These are phyloP conservation scores for Prunus dulcis DNA, from an alignment of 306 rosid species.

Conservation along the genomic window DNA sequence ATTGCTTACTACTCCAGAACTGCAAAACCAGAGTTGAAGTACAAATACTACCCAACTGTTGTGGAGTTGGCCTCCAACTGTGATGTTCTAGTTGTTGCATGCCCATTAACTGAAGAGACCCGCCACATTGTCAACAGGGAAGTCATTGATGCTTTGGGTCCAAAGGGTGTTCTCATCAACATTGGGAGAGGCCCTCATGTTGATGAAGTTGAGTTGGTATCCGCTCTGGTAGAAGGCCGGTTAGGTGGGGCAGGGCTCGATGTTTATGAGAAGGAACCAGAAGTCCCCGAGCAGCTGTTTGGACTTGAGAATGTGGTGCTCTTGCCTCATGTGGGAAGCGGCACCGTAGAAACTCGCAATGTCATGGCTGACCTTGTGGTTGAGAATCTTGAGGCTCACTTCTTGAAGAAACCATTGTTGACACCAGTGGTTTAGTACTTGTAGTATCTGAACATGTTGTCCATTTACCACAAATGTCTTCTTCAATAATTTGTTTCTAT, in stretches of 20 bases:
- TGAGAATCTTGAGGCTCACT: slow-evolving; percentile 75
- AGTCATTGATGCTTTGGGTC: slow-evolving; percentile 74
- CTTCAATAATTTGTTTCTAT: not conserved
- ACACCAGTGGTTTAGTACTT: slow-evolving; percentile 53
- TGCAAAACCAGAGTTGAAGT: slow-evolving; percentile 46
- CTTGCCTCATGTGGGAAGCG: slow-evolving; percentile 75
- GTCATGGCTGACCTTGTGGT: slow-evolving; percentile 77
- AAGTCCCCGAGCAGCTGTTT: slow-evolving; percentile 66
- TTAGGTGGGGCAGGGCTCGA: slow-evolving; percentile 86
- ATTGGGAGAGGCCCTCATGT: slow-evolving; percentile 88
- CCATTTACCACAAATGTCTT: not conserved
- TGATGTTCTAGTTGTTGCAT: slow-evolving; percentile 73
- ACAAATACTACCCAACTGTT: slow-evolving; percentile 69
- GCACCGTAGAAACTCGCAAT: slow-evolving; percentile 59
- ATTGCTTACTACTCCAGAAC: slow-evolving; percentile 63
- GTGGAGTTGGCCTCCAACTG: slow-evolving; percentile 74
- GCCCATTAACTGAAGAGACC: slow-evolving; percentile 65
- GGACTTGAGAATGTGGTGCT: slow-evolving; percentile 75
- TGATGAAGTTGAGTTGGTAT: slow-evolving; percentile 64
- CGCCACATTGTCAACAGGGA: slow-evolving; percentile 59
- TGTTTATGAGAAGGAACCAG: slow-evolving; percentile 77
- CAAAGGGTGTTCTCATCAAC: slow-evolving; percentile 69
- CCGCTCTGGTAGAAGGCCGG: slow-evolving; percentile 76
- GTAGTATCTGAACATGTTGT: not conserved
- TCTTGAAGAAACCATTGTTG: slow-evolving; percentile 62